Evolutionary conservation across 1,139 yeast genomes (phyloP).

Genomic region (Yamadazyma epiphylla): DNA sequence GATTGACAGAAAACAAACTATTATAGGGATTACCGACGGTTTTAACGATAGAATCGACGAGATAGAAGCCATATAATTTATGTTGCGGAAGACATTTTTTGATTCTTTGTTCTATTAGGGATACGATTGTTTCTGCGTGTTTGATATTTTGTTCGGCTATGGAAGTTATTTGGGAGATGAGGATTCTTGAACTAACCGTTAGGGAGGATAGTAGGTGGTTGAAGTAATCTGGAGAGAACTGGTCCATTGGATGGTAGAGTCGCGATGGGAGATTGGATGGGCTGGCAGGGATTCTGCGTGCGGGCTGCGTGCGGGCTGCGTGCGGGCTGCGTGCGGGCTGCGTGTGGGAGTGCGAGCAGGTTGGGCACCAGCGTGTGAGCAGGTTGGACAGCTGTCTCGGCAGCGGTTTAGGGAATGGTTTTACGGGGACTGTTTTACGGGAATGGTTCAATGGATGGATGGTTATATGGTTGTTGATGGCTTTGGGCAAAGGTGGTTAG

Average conservation of each 20-base stretch:
- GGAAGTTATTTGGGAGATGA: constrained; percentile 37
- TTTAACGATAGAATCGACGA: constrained; percentile 42
- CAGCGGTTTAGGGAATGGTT: no score
- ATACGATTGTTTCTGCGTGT: constrained; percentile 29
- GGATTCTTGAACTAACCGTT: constrained; percentile 36
- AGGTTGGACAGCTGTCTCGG: no score
- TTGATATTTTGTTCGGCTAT: constrained; percentile 32
- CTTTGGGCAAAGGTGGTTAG: no score
- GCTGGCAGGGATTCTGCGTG: no score
- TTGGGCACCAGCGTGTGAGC: no score
- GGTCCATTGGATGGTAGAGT: not conserved
- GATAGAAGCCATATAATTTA: constrained; percentile 35
- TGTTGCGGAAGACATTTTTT: constrained; percentile 36
- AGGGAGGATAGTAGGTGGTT: constrained; percentile 29
- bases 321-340: no score
- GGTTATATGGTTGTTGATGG: no score
- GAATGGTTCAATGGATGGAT: no score
- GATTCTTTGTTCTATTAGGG: constrained; percentile 32
- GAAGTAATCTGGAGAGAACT: constrained; percentile 18
- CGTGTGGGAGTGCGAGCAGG: no score
- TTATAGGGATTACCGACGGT: constrained; percentile 45
- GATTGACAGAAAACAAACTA: constrained; percentile 29
- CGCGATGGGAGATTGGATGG: no score
- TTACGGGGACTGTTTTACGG: no score
- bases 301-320: no score